Evolutionary conservation across 306 rosid species (phyloP), one percentile per base, ranked within the genome.

Genomic region (Sesbania bispinosa): DNA sequence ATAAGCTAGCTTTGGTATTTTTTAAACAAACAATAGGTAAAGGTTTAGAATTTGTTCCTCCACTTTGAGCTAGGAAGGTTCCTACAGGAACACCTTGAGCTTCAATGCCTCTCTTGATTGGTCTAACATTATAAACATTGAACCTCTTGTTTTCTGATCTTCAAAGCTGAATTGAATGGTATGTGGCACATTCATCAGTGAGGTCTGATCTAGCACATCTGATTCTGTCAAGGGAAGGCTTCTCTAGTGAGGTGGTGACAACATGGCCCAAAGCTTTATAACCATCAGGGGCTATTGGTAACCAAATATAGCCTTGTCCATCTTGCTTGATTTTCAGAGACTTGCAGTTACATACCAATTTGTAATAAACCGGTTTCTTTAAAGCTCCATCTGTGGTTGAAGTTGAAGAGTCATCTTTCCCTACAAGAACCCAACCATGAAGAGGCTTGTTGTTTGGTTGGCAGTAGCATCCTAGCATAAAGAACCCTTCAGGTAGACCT

Each of bases 391-490:
- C 69, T 1, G 29, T 29, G 18, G 67, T 4, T 21, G 78, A 77
- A 41, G 67, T 1, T 13, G 75, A 67, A 53, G 76, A 79, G 16
- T 29, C 16, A 19, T 80, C 77, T 82, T 84, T 80, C 0, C 80
- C 94, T 33, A 75, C 98, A 33, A 92, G 89, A n/a, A 85, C 79
- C 84, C 80, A 79, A 10, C 94, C 96, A 57, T 74, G 83, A 45
- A 89, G 83, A 5, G 89, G 83, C 59, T 61, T 83, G 67, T 80
- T 89, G 77, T 92, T 92, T 0, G 85, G 78, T 66, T 89, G 96
- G 72, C 85, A 66, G 15, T 89, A 89, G 77, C 75, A 76, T 16
- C 92, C 92, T 14, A 92, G 71, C 75, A 79, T 77, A 10, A 48
- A 81, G 79, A 92, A 89, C 6, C 87, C 98, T 13, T 84, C 67